Base-by-base conservation (phyloP, 2,329 filamentous ascomycete genomes). In the Colletotrichum sp. region DNA sequence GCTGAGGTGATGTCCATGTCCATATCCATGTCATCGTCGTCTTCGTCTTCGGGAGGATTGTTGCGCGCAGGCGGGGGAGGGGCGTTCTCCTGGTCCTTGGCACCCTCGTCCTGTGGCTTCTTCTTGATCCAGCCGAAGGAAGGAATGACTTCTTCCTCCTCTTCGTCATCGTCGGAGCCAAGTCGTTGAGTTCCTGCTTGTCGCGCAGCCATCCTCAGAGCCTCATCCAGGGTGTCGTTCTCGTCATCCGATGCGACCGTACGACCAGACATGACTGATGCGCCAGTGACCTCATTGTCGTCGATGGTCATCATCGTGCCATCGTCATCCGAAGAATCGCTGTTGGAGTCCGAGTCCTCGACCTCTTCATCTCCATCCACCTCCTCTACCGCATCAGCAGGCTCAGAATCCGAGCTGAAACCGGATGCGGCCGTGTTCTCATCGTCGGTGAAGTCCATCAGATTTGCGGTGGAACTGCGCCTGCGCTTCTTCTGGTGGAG, bases 241-340 rank as follows among this genome's bases (percentile, higher is more conserved):
- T 91, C 93, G 32, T 88, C 88, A 66, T 85, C 88, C 48, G 83
- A 82, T 61, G 87, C 89, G 77, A 87, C 87, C 26, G 91, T 92
- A 30, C 90, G 90, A 4, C 89, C 87, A 12, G 94, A 94, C 60
- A 88, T 90, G 60, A 92, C 86, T 18, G 94, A 94, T 30, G 91
- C 93, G 36, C 92, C 91, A 3, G 94, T 95, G 77, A 93, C 90
- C 79, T 96, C 94, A 72, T 97, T 94, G 21, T 94, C 88, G 75
- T 96, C 95, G 60, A 98, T 87, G 43, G 93, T 96, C 92, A 96
- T 95, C 83, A 95, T 93, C 1, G 94, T 96, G 34, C 92, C 94
- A 78, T 95, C 94, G 78, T 95, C 94, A 66, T 93, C 93, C 39
- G 39, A 48, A 59, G 95, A 93, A 77, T 94, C 90, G 3, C 84